Evolutionary conservation across 116 monocot genomes (phyloP), one percentile per base, ranked within the genome.

Genomic region (Papilionanthe hybrid): DNA sequence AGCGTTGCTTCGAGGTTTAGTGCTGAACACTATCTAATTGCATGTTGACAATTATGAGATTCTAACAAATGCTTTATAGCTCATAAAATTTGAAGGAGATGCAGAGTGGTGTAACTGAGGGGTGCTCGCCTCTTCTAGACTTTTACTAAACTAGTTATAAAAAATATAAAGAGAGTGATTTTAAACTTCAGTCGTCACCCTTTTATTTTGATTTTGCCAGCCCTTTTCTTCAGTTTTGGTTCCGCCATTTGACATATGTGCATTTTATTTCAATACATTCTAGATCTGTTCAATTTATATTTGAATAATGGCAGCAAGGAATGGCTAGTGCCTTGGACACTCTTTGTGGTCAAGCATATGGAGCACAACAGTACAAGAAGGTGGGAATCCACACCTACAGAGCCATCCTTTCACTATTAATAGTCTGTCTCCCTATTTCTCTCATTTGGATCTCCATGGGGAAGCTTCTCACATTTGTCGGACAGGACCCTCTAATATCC

Each of bases 271-370:
- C n/a, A 63, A 23, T 22, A 53, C 13, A 37, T 37, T 13, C 69
- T 69, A 28, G 15, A 69, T 23, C 15, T 17, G 2, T 2, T 23
- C 69, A 69, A 30, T 30, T 12, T 32, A 30, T 69, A 32, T 69
- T 69, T 13, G 4, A 69, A 28, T 17, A 20, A 3, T 49, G 48
- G 74, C 87, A 96, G 94, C 12, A 87, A 72, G 97, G 97, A 28
- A 86, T 97, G 89, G 92, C 91, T 47, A 84, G 89, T 79, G 97
- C 85, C 57, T 73, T 97, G n/a, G 97, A 97, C 30, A 97, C 92
- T 37, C 50, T 97, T 19, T 94, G 97, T 67, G 97, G 97, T n/a
- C 94, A 97, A 85, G 90, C 97, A 11, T 97, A 81, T 44, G 97
- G 97, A 9, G 97, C 97, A 53, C 41, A 91, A 72, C 97, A 91